Evolutionary conservation across 2,329 filamentous ascomycete species (phyloP), one percentile per base, ranked within the genome.

Genomic region (Paraphaeosphaeria sporulosa): DNA sequence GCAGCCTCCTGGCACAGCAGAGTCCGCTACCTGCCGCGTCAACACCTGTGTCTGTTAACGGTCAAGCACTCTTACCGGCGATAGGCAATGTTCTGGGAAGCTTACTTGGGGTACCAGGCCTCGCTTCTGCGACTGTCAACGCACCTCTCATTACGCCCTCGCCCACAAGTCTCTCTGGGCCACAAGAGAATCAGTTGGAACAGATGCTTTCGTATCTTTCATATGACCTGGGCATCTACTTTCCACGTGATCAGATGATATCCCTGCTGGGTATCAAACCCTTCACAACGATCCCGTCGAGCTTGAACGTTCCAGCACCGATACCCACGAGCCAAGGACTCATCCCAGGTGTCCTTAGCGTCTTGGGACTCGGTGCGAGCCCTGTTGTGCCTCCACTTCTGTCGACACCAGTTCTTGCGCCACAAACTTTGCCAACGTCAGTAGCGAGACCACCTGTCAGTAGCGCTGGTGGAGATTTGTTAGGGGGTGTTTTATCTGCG

Each of bases 181-280:
- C 51, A 15, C 19, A 40, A 30, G 57, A 59, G 8, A 38, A 51
- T 21, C 57, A 59, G 19, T 32, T 59, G 32, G 51, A 59, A 10
- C 44, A 34, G n/a, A 50, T 59, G 57, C 25, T 59, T 15, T 55
- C 51, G 10, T 59, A 59, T 23, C 44, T 59, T 8, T 55, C 43
- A 9, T 36, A 30, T n/a, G 57, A 59, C 34, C 36, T 59, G 10
- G 57, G 57, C 23, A 51, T 59, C 8, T 46, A 58, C 38, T 34
- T 46, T 6, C 46, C 51, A n/a, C 46, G 57, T 27, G 50, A 49
- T 3, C 52, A 55, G 36, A 13, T 59, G 8, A 12, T 55, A 10
- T 17, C 52, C 3, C 13, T 55, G 12, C 36, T 54, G 13, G 34
- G 36, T 7, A 30, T 52, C 1, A 9, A 21, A 15, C 19, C 47